phyloP scores from a whole-genome alignment of 2,329 filamentous ascomycete genomes.

The Colletotrichum salicis region DNA sequence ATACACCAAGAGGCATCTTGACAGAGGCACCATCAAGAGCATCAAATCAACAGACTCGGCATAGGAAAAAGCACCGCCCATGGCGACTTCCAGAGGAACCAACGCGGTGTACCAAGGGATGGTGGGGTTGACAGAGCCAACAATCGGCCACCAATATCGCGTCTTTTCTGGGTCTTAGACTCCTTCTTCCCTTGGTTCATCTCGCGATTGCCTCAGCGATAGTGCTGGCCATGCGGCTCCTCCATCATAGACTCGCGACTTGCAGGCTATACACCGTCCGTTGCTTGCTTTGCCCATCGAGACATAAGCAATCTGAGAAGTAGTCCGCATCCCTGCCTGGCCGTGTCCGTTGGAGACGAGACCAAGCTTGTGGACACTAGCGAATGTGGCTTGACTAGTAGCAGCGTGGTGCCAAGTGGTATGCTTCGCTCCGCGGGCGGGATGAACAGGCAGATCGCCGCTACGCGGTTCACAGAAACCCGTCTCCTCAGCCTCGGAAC shows the following conservation, averaged over 20 bases:
- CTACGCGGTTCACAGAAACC: conserved; percentile 14
- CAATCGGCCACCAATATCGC: conserved; percentile 8
- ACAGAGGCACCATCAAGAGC: background rate
- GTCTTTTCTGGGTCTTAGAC: conserved; percentile 26
- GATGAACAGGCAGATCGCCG: background rate
- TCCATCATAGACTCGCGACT: background rate
- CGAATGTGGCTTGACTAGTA: conserved; percentile 33
- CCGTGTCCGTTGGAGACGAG: conserved; percentile 2
- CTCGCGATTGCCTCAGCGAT: conserved; percentile 33
- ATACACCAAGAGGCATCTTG: conserved; percentile 1
- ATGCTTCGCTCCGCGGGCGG: background rate
- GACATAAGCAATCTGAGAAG: conserved; percentile 19
- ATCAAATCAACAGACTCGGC: background rate
- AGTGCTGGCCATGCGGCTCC: conserved; percentile 13
- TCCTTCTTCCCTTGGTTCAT: conserved; percentile 34
- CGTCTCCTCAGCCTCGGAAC: conserved; percentile 1
- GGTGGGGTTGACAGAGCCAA: background rate
- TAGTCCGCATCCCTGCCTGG: conserved; percentile 27
- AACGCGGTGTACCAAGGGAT: conserved; percentile 23
- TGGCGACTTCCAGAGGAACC: background rate
- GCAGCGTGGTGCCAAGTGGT: conserved; percentile 6
- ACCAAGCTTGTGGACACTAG: conserved; percentile 27
- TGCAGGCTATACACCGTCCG: background rate
- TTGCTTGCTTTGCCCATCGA: conserved; percentile 20
- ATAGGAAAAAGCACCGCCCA: background rate